Conservation (phyloP, 129 eudicot genomes). For the Smallanthus sonchifolius region DNA sequence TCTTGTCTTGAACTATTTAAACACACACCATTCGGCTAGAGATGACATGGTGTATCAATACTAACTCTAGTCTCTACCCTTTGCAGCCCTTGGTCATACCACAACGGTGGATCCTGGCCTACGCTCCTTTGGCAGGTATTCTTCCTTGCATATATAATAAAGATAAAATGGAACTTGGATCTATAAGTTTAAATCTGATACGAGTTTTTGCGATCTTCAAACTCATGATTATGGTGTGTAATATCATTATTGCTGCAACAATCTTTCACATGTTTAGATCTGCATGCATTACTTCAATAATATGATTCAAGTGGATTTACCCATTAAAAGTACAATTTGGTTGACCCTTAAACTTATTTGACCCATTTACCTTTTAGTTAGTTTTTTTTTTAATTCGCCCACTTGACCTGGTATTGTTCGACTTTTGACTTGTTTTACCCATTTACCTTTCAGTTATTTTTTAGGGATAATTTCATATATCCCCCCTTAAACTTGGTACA, state of each 20-base stretch:
- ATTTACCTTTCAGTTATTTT: too few relatives aligned
- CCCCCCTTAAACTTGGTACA: too few relatives aligned
- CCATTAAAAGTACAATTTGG: neutral
- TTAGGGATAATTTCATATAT: too few relatives aligned
- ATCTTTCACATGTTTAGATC: neutral
- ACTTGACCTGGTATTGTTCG: neutral
- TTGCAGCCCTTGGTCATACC: slow-evolving; percentile 94
- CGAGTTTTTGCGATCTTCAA: neutral
- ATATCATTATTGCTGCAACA: neutral
- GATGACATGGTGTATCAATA: neutral
- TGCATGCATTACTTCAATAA: neutral
- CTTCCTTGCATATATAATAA: neutral
- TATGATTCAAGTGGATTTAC: neutral
- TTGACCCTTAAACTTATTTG: neutral
- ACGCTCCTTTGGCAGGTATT: slow-evolving; percentile 94
- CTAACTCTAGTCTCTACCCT: neutral
- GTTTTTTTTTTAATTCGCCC: too few relatives aligned
- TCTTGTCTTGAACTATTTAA: neutral
- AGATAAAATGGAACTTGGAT: neutral
- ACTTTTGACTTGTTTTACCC: too few relatives aligned
- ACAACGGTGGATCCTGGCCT: slow-evolving; percentile 98
- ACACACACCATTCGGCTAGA: neutral
- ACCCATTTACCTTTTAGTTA: neutral
- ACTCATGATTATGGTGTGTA: neutral
- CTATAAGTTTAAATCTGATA: neutral